phyloP scores from a whole-genome alignment of 1,139 yeast genomes.

The Sporopachydermia cereana region DNA sequence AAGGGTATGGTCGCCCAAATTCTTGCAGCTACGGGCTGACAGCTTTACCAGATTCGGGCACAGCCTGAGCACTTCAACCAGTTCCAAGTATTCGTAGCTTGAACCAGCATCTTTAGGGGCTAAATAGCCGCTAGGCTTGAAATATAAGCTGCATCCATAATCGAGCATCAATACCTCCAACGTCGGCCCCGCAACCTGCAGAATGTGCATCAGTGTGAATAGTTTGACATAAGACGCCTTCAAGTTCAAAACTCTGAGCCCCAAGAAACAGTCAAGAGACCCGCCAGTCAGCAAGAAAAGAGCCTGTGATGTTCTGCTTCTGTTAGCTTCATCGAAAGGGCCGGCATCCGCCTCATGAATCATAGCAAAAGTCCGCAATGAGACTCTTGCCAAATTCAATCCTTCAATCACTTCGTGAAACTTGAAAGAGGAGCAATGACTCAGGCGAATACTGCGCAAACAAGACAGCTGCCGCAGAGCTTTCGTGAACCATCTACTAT shows the following conservation, averaged over 20 bases:
- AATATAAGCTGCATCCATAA: neutral
- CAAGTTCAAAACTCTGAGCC: neutral
- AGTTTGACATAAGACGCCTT: neutral
- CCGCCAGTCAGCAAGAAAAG: neutral
- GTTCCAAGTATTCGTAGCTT: neutral
- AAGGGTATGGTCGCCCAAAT: slow-evolving; percentile 2
- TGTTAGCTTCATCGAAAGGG: neutral
- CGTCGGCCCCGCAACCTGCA: neutral
- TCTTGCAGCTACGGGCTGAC: neutral
- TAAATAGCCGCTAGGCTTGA: neutral
- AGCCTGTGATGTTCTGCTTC: neutral
- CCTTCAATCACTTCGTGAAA: slow-evolving; percentile 3
- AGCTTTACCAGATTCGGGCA: slow-evolving; percentile 2
- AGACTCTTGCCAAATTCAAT: neutral
- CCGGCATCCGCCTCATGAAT: neutral
- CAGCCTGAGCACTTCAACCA: neutral
- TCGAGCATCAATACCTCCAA: neutral
- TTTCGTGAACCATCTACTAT: neutral
- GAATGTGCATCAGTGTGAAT: neutral
- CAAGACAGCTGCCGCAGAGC: neutral
- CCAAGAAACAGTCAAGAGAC: neutral
- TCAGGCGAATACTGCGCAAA: neutral
- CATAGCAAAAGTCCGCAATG: neutral
- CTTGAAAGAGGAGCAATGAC: neutral
- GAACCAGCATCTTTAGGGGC: neutral